Evolutionary conservation across 2,329 filamentous ascomycete species (phyloP), one percentile per base, ranked within the genome.

Genomic region (Colletotrichum sp.): DNA sequence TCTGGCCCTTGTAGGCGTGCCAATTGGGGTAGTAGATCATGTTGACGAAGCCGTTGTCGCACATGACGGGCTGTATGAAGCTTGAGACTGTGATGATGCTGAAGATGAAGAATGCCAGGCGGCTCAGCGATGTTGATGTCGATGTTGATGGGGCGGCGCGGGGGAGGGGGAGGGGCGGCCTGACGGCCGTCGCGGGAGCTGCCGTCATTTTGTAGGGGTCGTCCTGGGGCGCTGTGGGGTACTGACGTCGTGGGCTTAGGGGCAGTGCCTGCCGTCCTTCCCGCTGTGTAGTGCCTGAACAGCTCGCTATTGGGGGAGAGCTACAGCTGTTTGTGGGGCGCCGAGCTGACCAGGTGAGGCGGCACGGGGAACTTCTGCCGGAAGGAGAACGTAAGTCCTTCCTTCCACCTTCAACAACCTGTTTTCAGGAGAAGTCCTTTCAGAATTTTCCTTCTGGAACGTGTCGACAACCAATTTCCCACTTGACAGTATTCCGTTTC

Each of bases 21-120:
- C 92, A 93, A 78, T 92, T 93, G 7, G 92, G 91, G 81, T 93
- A 94, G 83, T 93, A 93, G 2, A 92, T 84, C 16, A 84, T 84
- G 63, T 86, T 86, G 68, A 81, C 80, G 65, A 80, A 75, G 24
- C 72, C 67, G 28, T 60, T 70, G 10, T 74, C 66, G 30, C 72
- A 75, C 77, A 78, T 78, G 72, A 26, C 57, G 61, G 69, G 55
- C 32, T 32, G 39, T 32, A 68, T 34, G 26, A 73, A 55, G 16
- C n/a, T 16, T 13, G 59, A 43, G 28, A 68, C 14, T 4, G 24
- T 13, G 26, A 69, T 6, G 10, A 74, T 4, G 4, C 26, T 59
- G 10, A 60, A 16, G 30, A 69, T 18, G 13, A 64, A 36, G 28
- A 65, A 18, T 34, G 57, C 39, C 14, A 71, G n/a, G 7, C 28